Base-by-base conservation (phyloP, 768 basidiomycete species). In the Lactifluus rugatus region DNA sequence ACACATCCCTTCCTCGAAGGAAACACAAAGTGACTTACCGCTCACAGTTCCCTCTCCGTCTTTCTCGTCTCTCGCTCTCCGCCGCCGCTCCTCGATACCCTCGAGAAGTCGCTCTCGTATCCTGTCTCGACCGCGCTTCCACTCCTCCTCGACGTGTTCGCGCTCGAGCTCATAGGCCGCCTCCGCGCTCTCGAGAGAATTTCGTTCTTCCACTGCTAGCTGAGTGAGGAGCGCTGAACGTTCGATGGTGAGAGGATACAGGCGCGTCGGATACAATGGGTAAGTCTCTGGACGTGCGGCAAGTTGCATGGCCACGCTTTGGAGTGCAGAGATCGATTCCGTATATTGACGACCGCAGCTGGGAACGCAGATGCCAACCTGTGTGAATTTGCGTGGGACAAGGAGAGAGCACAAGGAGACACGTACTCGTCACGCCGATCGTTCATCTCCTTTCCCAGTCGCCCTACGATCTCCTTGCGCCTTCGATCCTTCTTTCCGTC, bases 11-110 rank as follows among this genome's bases (percentile, higher is more conserved):
- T 36, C 23, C 14, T 25, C 41, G 36, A 51, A 16, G 37, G 28
- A 9, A 32, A n/a, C 21, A n/a, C 46, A 39, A n/a, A 48, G 39
- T 53, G 31, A 73, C 79, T 56, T 48, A 84, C 81, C 85, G 53
- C 82, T 83, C 42, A 81, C 76, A 16, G 81, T 83, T n/a, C 87
- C 89, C 64, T 93, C 90, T 60, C 89, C 87, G 59, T 92, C 90
- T 67, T 91, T 92, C 73, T 93, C 90, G 61, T 93, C 90, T 52
- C 90, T 74, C 28, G 90, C 90, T 58, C 86, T 73, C 63, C 83
- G 75, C 55, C 89, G 71, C 31, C 89, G 77, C 66, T 93, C 90
- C 69, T 91, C 89, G 62, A 93, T 86, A 28, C 90, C 88, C 65
- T 92, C 90, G 16, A 91, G 70, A 31, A 93, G 74, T 16, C 89